These are phyloP conservation scores for Dactylellina haptotyla DNA, from an alignment of 2,329 filamentous ascomycete species.

Conservation along the genomic window DNA sequence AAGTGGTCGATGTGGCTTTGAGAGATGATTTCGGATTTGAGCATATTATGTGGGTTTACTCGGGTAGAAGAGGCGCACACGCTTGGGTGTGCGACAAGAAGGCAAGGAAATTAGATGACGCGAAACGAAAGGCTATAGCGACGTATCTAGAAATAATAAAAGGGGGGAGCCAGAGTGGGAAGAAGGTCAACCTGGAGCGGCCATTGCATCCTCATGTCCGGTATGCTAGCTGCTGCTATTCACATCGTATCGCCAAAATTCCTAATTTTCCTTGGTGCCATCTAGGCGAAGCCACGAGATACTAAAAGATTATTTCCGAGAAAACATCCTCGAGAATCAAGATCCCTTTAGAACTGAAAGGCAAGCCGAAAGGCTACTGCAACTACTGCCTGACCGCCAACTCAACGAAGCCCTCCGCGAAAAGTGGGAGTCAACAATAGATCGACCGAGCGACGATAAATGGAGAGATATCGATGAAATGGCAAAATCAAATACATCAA, in stretches of 20 bases:
- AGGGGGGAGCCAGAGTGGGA: constrained; percentile 84
- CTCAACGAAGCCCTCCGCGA: constrained; percentile 82
- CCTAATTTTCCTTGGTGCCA: background rate
- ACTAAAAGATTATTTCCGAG: constrained; percentile 83
- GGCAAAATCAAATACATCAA: constrained; percentile 78
- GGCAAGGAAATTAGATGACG: constrained; percentile 84
- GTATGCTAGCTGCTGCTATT: constrained; percentile 64
- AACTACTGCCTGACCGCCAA: constrained; percentile 78
- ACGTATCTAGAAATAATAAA: constrained; percentile 90
- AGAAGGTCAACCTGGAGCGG: constrained; percentile 83
- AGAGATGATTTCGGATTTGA: constrained; percentile 95
- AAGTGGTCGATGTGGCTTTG: constrained; percentile 85
- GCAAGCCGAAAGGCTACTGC: constrained; percentile 79
- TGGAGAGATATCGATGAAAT: constrained; percentile 93
- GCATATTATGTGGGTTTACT: constrained; percentile 99
- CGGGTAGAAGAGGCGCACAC: constrained; percentile 93
- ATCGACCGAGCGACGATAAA: constrained; percentile 79
- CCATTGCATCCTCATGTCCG: constrained; percentile 89
- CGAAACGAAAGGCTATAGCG: constrained; percentile 83
- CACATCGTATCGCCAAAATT: background rate
- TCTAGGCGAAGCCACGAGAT: constrained; percentile 81
- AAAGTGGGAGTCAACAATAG: constrained; percentile 89
- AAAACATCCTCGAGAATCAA: constrained; percentile 82
- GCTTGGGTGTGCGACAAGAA: constrained; percentile 96
- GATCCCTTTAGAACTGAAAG: constrained; percentile 81